Conservation (phyloP, 2,329 filamentous ascomycete species). For the Hypomyces perniciosus region DNA sequence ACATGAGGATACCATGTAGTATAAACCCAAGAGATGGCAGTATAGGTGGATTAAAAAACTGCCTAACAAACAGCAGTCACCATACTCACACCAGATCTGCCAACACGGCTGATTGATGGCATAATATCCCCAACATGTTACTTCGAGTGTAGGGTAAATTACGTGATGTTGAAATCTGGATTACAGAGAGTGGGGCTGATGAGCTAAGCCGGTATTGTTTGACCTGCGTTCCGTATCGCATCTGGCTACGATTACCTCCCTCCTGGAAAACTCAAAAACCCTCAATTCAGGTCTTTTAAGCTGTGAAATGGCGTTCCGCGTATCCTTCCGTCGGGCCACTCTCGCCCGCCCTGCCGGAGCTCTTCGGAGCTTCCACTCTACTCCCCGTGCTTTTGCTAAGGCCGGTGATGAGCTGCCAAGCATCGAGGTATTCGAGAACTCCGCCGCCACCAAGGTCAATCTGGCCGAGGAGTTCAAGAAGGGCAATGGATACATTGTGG, state of each 20-base stretch:
- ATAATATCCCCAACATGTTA: too few species aligned
- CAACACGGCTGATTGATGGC: too few species aligned
- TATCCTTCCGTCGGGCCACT: slow-evolving; percentile 28
- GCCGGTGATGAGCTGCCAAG: slow-evolving; percentile 74
- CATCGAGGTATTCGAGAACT: slow-evolving; percentile 72
- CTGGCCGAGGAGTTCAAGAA: slow-evolving; percentile 67
- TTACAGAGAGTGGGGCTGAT: background rate
- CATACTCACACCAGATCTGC: too few species aligned
- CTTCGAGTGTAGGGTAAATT: too few species aligned
- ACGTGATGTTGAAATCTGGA: too few species aligned
- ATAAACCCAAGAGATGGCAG: too few species aligned
- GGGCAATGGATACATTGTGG: slow-evolving; percentile 75
- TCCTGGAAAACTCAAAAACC: background rate
- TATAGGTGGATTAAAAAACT: too few species aligned
- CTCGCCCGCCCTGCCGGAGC: slow-evolving; percentile 24
- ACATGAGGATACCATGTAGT: too few species aligned
- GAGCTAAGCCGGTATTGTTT: background rate
- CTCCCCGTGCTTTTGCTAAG: slow-evolving; percentile 58
- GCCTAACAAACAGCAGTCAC: too few species aligned
- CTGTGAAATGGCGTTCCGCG: slow-evolving; percentile 32
- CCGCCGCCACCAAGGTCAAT: slow-evolving; percentile 89
- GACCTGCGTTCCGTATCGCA: too few species aligned
- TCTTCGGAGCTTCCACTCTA: slow-evolving; percentile 55
- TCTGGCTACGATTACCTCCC: too few species aligned
- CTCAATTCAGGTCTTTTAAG: background rate